Base-by-base conservation (phyloP, 441 rosid species). In the Populus hybrid region DNA sequence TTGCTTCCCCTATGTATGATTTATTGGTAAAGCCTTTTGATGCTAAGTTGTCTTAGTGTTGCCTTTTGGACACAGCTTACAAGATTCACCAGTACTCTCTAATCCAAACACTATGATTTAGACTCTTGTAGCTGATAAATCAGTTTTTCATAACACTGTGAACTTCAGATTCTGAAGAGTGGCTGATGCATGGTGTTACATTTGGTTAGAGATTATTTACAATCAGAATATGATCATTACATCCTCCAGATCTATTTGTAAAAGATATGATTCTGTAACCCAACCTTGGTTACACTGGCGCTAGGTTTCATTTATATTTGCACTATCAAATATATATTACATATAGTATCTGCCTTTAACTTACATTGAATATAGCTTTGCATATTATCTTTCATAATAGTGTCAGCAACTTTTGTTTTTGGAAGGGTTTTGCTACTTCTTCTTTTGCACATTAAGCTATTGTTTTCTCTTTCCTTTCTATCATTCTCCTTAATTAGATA, bases 401-500 rank as follows among this genome's bases (percentile, higher is more conserved):
- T 72, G 21, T 9, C 6, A 57, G 8, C 18, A 2, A 32, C 59
- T 81, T 23, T 70, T 16, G 46, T 21, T 23, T 18, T 34, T 61
- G 66, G 23, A 34, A 24, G 53, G 30, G 23, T 28, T 67, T 68
- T 46, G 7, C 42, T 53, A 3, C 8, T 32, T 20, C 23, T 32
- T 28, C 23, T 32, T 77, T 38, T 38, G 2, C 71, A 16, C 50
- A 9, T 23, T 59, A 67, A 16, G 75, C 35, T 70, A 40, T 40
- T 16, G 53, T 3, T 38, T 21, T 63, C 34, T 71, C 34, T 24
- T 36, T 38, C 69, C 34, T 74, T 75, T 61, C 8, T 69, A 59
- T 64, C 35, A 10, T 67, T 36, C 23, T 80, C 67, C 38, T 70
- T 77, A 23, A 76, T 18, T 32, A 16, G 21, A 59, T 80, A 16